Conservation (phyloP, 768 basidiomycete genomes). For the Lyophyllum atratum region DNA sequence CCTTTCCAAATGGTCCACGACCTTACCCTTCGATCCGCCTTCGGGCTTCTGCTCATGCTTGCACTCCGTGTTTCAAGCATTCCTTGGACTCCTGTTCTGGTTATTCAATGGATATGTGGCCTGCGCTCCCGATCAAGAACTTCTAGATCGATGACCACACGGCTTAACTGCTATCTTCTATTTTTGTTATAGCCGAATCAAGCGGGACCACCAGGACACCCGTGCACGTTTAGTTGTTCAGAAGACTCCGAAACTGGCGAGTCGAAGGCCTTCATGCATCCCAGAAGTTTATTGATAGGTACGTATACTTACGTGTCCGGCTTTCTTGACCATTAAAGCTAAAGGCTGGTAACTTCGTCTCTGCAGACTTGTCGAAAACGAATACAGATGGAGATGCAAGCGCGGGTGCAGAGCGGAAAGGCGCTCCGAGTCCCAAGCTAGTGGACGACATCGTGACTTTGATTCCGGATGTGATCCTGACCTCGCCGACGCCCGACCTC, state of each 20-base stretch:
- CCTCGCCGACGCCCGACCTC: constrained; percentile 14
- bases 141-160: no score
- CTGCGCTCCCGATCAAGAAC: no score
- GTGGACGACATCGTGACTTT: background rate
- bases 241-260: constrained; percentile 1
- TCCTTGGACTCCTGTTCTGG: no score
- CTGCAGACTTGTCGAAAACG: background rate
- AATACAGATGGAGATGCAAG: background rate
- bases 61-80: no score
- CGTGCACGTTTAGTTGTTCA: background rate
- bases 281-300: constrained; percentile 3
- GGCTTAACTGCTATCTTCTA: background rate
- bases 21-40: no score
- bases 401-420: background rate
- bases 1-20: no score
- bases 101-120: no score
- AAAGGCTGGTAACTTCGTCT: no score
- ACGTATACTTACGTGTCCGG: background rate
- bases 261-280: background rate
- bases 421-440: background rate
- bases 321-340: background rate
- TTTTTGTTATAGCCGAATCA: constrained; percentile 3
- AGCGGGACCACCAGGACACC: background rate
- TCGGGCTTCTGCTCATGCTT: no score
- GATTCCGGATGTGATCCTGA: constrained; percentile 15